Evolutionary conservation across 805 yeast species (phyloP), one percentile per base, ranked within the genome.

Genomic region (Cyberlindnera mycetangii): DNA sequence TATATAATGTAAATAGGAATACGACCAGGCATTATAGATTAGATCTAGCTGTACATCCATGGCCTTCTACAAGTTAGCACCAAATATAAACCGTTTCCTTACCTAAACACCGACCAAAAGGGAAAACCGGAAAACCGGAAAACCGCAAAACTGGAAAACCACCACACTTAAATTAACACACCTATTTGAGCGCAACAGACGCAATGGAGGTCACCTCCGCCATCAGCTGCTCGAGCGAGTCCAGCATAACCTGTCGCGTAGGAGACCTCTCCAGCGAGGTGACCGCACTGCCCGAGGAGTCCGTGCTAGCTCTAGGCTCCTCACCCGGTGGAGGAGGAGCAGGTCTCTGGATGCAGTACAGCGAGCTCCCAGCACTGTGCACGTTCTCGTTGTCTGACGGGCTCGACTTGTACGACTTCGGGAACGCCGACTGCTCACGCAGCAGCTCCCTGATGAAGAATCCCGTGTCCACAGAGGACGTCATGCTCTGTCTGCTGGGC

Each of bases 401-500:
- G 33, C 24, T 51, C 37, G 22, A 45, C 19, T 33, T 53, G 47
- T 41, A 46, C 2, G 37, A 21, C 16, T 10, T 12, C 0, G 48
- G 48, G 37, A 44, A 40, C 3, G 33, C 37, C 7, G 30, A 18
- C 3, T 44, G 32, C 24, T 39, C 46, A 3, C 49, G 39, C 5
- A 56, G 34, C 1, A 25, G 17, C 10, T 49, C 42, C 18, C 38
- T 46, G 15, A 52, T 44, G 41, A 56, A 53, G 45, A 52, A 53
- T 2, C 54, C 46, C 1, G 60, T 56, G 11, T 59, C 61, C 11
- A 55, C 60, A 1, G 59, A 54, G 14, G 51, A 48, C n/a, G 51
- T 41, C 18, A 32, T 33, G 42, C 57, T 53, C 24, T 28, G 27
- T 19, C 44, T 37, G 33, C 43, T 32, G 28, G 11, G 14, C 19